Conservation (phyloP, 306 rosid species). For the Malus domestica region DNA sequence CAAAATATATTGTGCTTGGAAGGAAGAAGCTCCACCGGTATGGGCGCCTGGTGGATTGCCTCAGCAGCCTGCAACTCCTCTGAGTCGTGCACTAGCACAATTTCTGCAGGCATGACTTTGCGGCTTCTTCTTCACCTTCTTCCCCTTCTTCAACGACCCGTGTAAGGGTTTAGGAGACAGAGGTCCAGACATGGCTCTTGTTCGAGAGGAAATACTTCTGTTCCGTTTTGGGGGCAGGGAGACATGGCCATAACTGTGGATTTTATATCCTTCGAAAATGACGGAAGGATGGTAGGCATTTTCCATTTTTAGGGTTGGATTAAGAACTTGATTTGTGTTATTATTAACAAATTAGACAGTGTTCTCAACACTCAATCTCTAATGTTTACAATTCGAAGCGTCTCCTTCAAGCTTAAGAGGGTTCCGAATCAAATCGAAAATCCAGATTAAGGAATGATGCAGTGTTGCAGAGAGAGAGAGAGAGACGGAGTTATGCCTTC, state of each 20-base stretch:
- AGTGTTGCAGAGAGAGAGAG: not conserved
- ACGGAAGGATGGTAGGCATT: not conserved
- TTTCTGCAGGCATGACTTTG: not conserved
- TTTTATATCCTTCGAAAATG: not conserved
- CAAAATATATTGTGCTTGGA: not conserved
- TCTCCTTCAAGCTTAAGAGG: not conserved
- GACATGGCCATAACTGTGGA: not conserved
- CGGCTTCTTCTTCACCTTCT: not conserved
- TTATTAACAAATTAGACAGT: not conserved
- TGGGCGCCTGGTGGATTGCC: not conserved
- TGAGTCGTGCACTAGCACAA: not conserved
- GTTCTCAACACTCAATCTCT: not conserved
- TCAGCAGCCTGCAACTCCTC: not conserved
- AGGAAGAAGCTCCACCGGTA: slow-evolving; percentile 6
- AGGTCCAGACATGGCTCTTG: not conserved
- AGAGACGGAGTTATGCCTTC: not conserved
- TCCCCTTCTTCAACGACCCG: too few relatives aligned
- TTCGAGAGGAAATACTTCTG: not conserved
- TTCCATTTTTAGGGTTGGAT: not conserved
- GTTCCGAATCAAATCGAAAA: not conserved
- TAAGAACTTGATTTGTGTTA: not conserved
- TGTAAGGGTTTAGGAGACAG: not conserved
- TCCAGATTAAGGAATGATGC: not conserved
- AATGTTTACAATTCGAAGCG: not conserved
- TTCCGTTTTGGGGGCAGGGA: not conserved